These are phyloP conservation scores for Prinsepia uniflora DNA, from an alignment of 306 rosid species.

Conservation along the genomic window DNA sequence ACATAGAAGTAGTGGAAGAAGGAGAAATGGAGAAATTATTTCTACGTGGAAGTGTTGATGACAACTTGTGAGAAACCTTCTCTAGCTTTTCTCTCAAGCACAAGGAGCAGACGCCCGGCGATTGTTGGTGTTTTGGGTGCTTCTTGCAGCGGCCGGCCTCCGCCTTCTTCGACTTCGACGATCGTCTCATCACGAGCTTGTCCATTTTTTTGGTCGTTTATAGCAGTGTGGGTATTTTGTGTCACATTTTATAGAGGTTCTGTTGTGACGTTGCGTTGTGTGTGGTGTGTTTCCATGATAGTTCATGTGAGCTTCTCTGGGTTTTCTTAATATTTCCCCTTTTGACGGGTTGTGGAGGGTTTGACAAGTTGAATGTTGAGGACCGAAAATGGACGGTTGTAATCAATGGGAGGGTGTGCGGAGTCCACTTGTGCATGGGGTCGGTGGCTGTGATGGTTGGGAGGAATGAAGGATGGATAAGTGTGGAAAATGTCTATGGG, in stretches of 20 bases:
- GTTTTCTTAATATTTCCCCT: constrained; percentile 30
- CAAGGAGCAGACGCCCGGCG: constrained; percentile 82
- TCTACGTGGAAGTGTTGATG: background rate
- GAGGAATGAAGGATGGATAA: background rate
- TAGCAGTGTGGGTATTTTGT: background rate
- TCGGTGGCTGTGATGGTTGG: constrained; percentile 31
- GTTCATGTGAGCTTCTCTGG: constrained; percentile 43
- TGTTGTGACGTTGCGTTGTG: background rate
- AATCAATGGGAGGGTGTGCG: constrained; percentile 27
- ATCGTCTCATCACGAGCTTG: constrained; percentile 14
- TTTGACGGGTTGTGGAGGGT: constrained; percentile 47
- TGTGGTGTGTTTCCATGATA: constrained; percentile 30
- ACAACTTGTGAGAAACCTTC: background rate
- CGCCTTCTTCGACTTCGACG: constrained; percentile 26
- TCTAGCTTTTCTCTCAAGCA: constrained; percentile 58
- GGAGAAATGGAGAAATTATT: constrained; percentile 5
- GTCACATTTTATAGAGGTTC: constrained; percentile 21
- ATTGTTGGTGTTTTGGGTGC: constrained; percentile 75
- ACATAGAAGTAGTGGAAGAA: constrained; percentile 38
- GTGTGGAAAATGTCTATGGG: background rate
- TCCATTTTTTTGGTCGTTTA: constrained; percentile 24
- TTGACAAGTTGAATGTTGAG: constrained; percentile 29
- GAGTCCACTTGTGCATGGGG: constrained; percentile 9
- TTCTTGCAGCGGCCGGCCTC: constrained; percentile 46
- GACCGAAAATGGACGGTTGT: constrained; percentile 33